Base-by-base conservation (phyloP, 192 early-diverging fungal genomes). In the Phycomyces nitens region DNA sequence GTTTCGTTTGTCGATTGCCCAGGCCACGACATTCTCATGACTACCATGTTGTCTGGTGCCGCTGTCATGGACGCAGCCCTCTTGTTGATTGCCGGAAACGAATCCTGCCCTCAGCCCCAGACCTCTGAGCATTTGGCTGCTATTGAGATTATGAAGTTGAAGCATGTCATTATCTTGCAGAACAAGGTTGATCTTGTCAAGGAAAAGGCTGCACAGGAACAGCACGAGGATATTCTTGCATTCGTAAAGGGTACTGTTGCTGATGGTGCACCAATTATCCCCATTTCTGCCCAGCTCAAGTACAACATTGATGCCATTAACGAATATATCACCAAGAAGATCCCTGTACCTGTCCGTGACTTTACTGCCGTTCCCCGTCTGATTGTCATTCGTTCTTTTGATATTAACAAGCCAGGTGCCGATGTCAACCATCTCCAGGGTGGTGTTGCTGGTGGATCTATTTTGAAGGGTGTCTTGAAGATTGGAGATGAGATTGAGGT, bases 21-120 rank as follows among this genome's bases (percentile, higher is more conserved):
- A 24, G 97, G 97, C 27, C 95, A 99, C 91, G 97, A 99, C 79
- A 91, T 98, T 90, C 89, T 97, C 65, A 98, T 97, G 97, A 91
- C 95, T 38, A 97, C 94, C 60, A 98, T 99, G 97, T 83, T 99
- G 62, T 96, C 93, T 83, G 97, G 97, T 60, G 93, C 92, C 27
- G 96, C 96, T 15, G 94, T 97, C 65, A 98, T 98, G 96, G 96
- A 98, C 80, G 95, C 95, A 40, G 97, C 97, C 2, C 73, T 99
- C 58, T 83, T 99, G 50, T 79, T 98, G 64, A 89, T 99, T 81
- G 95, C 97, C 4, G 97, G 90, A 56, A 98, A 99, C 79, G 97
- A 97, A 81, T 84, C 89, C 21, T 97, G 97, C 79, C 97, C 97
- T 41, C 97, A 99, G 83, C 94, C 97, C 16, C 97, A 99, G 81